Evolutionary conservation across 1,139 yeast species (phyloP).

Genomic region (Magnusiomyces sp.): DNA sequence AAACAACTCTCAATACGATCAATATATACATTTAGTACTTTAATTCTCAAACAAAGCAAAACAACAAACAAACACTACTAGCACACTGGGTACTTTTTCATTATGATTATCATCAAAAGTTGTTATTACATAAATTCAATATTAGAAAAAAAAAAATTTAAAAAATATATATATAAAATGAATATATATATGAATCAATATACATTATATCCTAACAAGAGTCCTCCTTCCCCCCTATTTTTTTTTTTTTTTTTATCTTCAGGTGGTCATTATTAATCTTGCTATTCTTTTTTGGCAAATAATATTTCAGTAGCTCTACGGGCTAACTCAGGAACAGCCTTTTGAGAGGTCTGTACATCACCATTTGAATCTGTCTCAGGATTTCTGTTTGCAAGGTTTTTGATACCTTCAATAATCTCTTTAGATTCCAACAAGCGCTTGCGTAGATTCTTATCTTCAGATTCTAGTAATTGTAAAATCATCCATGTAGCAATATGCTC

Average conservation of each 20-base stretch:
- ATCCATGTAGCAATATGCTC: constrained; percentile 99
- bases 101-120: no score
- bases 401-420: constrained; percentile 30
- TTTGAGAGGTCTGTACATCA: constrained; percentile 7
- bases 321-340: constrained; percentile 15
- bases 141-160: neutral
- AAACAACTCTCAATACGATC: no score
- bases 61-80: no score
- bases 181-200: neutral
- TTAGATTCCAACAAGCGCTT: constrained; percentile 28
- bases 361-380: neutral
- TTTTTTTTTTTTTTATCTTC: neutral
- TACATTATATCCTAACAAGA: no score
- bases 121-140: no score
- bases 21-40: no score
- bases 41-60: no score
- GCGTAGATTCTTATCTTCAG: constrained; percentile 63
- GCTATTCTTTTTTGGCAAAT: no score
- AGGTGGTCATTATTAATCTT: neutral
- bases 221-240: no score
- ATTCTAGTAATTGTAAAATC: constrained; percentile 81
- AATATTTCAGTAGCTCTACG: neutral
- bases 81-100: no score
- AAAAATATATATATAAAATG: neutral
- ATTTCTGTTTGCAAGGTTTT: constrained; percentile 18